Percentiles rank a stretch among this genome's conserved stretches.
Conservation (phyloP, 352 stramenopile genomes). For the Phytophthora syringae region DNA sequence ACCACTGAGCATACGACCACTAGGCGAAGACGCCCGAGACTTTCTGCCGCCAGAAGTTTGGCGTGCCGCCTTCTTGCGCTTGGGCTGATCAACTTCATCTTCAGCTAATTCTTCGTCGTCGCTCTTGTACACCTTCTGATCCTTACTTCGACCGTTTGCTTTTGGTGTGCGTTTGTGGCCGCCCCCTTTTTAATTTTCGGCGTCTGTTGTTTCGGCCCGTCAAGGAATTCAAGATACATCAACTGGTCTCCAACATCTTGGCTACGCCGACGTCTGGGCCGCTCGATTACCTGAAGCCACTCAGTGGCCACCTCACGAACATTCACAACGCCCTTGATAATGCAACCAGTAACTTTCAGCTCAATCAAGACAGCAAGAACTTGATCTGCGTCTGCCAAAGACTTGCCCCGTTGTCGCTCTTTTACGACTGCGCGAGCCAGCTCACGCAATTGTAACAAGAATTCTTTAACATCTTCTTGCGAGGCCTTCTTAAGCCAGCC, state of each 20-base stretch:
- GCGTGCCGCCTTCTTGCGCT: conserved; percentile 45
- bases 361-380: conserved; percentile 90
- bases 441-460: conserved; percentile 80
- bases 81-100: conserved; percentile 38
- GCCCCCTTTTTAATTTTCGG: conserved; percentile 48
- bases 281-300: conserved; percentile 89
- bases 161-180: conserved; percentile 49
- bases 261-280: conserved; percentile 85
- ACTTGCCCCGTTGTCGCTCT: conserved; percentile 85
- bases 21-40: conserved; percentile 36
- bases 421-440: conserved; percentile 83
- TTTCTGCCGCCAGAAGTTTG: conserved; percentile 37
- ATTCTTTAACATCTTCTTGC: conserved; percentile 84
- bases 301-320: conserved; percentile 77
- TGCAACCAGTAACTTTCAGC: conserved; percentile 84
- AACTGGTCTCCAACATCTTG: conserved; percentile 84
- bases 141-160: conserved; percentile 36
- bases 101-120: conserved; percentile 65
- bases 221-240: conserved; percentile 89
- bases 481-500: conserved; percentile 73
- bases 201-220: conserved; percentile 64
- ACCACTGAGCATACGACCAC: conserved; percentile 25
- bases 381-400: conserved; percentile 83
- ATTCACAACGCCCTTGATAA: conserved; percentile 78
- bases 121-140: conserved; percentile 50